Percentiles rank a stretch among this genome's conserved stretches.
Evolutionary conservation across 257 asterid genomes (phyloP).

Genomic region (Scutellaria galericulata): DNA sequence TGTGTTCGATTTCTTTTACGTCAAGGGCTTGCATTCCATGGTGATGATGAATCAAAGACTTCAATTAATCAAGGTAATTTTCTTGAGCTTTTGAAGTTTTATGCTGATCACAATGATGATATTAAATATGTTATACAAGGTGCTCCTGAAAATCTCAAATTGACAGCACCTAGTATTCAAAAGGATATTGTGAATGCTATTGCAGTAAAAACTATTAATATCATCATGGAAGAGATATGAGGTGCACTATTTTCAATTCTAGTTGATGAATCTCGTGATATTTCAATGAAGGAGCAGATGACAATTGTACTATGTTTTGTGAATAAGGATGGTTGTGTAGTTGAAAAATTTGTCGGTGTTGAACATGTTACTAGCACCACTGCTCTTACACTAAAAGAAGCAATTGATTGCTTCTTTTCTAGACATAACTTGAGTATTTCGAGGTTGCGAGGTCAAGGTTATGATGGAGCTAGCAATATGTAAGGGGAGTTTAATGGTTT

Average conservation of each 20-base stretch:
- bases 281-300: not conserved
- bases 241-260: not conserved
- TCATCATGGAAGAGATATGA: not conserved
- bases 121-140: too few species aligned
- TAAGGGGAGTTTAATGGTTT: too few species aligned
- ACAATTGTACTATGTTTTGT: slow-evolving; percentile 10
- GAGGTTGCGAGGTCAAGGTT: not conserved
- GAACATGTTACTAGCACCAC: not conserved
- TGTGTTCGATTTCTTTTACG: not conserved
- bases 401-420: not conserved
- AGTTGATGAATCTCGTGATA: not conserved
- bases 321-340: slow-evolving; percentile 14
- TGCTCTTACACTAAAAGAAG: not conserved
- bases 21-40: not conserved
- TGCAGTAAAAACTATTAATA: not conserved
- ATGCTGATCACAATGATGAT: too few species aligned
- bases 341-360: not conserved
- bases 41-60: not conserved
- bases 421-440: slow-evolving; percentile 5
- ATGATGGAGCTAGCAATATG: not conserved
- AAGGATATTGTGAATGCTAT: slow-evolving; percentile 1
- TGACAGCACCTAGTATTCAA: slow-evolving; percentile 13
- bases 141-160: slow-evolving; percentile 18
- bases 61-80: not conserved
- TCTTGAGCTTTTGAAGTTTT: not conserved